Conservation (phyloP, 2,329 filamentous ascomycete genomes). For the Clarireedia sp. region DNA sequence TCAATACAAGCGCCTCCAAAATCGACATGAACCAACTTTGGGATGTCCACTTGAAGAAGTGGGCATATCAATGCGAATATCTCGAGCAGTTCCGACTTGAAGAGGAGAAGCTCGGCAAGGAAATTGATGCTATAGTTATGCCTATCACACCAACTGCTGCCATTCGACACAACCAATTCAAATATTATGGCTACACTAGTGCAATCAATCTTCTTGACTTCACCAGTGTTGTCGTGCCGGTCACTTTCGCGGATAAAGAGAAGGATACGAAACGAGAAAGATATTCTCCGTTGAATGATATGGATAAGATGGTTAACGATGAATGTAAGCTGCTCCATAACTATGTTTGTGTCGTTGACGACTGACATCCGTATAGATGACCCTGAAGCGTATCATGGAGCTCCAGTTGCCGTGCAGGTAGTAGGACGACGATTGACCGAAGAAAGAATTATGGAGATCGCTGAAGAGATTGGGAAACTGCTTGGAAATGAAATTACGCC, state of each 20-base stretch:
- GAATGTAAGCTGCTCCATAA: slow-evolving; percentile 19
- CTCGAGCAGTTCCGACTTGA: slow-evolving; percentile 28
- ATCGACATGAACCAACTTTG: slow-evolving; percentile 22
- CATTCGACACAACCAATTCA: slow-evolving; percentile 23
- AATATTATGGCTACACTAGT: slow-evolving; percentile 22
- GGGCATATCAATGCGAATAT: slow-evolving; percentile 28
- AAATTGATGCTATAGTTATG: slow-evolving; percentile 30
- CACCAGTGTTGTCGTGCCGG: slow-evolving; percentile 36
- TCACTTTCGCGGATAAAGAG: slow-evolving; percentile 35
- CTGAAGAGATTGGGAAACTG: slow-evolving; percentile 30
- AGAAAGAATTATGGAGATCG: slow-evolving; percentile 30
- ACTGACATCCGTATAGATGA: slow-evolving; percentile 16
- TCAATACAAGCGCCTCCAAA: slow-evolving; percentile 16
- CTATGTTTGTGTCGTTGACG: too few species aligned
- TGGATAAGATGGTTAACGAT: slow-evolving; percentile 21
- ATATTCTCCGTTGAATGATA: slow-evolving; percentile 17
- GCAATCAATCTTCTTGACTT: slow-evolving; percentile 25
- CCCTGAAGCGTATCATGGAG: slow-evolving; percentile 22
- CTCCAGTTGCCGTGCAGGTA: slow-evolving; percentile 25
- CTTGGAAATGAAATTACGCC: slow-evolving; percentile 27
- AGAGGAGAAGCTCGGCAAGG: slow-evolving; percentile 22
- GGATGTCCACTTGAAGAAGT: slow-evolving; percentile 21
- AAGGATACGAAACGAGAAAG: slow-evolving; percentile 25
- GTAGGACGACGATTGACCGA: slow-evolving; percentile 23
- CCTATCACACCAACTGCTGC: slow-evolving; percentile 30